These are phyloP conservation scores for Pugionium cornutum DNA, from an alignment of 345 rosid genomes.

Conservation along the genomic window DNA sequence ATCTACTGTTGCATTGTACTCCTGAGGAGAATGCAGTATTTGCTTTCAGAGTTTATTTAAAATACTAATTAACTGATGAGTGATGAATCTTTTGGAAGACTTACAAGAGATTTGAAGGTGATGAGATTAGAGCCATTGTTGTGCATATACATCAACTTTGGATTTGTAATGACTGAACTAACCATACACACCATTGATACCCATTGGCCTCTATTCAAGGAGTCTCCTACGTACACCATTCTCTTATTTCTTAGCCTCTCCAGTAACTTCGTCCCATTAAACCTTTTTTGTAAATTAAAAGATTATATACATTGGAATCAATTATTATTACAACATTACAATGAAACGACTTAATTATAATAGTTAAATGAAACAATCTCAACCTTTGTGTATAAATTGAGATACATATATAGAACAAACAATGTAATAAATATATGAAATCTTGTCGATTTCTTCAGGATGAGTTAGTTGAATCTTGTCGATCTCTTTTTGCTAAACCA, in stretches of 20 bases:
- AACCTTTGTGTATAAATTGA: too few relatives aligned
- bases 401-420: too few relatives aligned
- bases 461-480: too few relatives aligned
- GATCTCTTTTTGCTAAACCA: too few relatives aligned
- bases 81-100: conserved; percentile 1
- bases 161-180: conserved; percentile 57
- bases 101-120: conserved; percentile 52
- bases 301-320: background rate
- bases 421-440: too few relatives aligned
- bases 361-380: too few relatives aligned
- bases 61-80: too few relatives aligned
- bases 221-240: conserved; percentile 89
- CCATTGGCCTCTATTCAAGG: conserved; percentile 92
- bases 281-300: conserved; percentile 46
- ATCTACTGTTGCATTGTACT: conserved; percentile 80
- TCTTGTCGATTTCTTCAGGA: too few relatives aligned
- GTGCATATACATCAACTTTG: conserved; percentile 55
- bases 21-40: conserved; percentile 38
- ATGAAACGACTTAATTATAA: too few relatives aligned
- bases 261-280: conserved; percentile 71
- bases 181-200: conserved; percentile 87
- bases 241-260: conserved; percentile 87
- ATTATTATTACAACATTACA: too few relatives aligned
- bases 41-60: too few relatives aligned
- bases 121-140: conserved; percentile 59